A percentile compares a stretch with the other conserved stretches of the same genome.
Conservation (phyloP, 352 stramenopile species). For the Phytophthora multivora region DNA sequence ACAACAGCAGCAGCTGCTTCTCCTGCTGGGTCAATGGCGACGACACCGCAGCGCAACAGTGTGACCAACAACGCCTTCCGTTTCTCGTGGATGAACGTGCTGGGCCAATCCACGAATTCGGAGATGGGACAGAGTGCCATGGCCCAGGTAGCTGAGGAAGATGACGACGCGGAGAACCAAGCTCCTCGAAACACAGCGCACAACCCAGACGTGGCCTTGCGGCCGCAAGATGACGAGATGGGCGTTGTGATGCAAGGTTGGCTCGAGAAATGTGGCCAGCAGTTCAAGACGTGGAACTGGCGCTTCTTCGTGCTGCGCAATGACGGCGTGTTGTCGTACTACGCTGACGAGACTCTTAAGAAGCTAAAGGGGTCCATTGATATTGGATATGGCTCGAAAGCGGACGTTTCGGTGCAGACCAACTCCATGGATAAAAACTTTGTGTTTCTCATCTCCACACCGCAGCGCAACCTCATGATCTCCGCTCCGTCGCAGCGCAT, state of each 20-base stretch:
- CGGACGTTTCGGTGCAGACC: conserved; percentile 83
- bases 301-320: conserved; percentile 86
- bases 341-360: conserved; percentile 70
- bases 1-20: conserved; percentile 12
- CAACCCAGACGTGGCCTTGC: conserved; percentile 45
- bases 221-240: conserved; percentile 57
- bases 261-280: conserved; percentile 88
- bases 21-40: not conserved
- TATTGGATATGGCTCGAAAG: conserved; percentile 68
- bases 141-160: conserved; percentile 34
- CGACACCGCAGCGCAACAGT: conserved; percentile 34
- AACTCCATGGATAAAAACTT: conserved; percentile 83
- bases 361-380: conserved; percentile 84
- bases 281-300: conserved; percentile 92
- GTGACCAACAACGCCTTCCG: conserved; percentile 46
- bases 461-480: conserved; percentile 83
- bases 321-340: conserved; percentile 85
- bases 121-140: conserved; percentile 34
- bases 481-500: conserved; percentile 69
- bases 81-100: conserved; percentile 69
- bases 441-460: conserved; percentile 83
- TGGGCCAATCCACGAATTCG: conserved; percentile 53
- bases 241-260: conserved; percentile 84
- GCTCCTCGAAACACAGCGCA: conserved; percentile 17
- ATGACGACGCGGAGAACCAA: conserved; percentile 11